Percentiles rank a stretch among this genome's conserved stretches.
Evolutionary conservation across 805 yeast species (phyloP).

Genomic region (Metschnikowia gelsemii): DNA sequence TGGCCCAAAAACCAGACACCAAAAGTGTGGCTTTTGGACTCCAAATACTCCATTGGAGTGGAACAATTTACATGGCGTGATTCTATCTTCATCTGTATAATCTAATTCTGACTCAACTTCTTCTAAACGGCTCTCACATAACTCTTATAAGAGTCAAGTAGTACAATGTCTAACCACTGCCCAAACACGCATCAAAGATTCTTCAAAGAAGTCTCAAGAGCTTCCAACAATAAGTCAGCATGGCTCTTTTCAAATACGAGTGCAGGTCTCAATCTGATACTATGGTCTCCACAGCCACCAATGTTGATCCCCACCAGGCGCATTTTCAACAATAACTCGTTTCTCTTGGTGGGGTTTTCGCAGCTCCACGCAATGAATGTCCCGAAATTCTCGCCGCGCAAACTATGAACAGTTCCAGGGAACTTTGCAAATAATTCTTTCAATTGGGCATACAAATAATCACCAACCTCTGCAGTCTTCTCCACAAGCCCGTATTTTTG

Average conservation of each 20-base stretch:
- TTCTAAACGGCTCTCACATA: background rate
- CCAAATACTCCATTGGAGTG: too few species aligned
- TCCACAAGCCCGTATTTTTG: conserved; percentile 47
- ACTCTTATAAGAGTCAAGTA: background rate
- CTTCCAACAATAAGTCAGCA: conserved; percentile 54
- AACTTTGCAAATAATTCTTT: conserved; percentile 37
- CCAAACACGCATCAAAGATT: conserved; percentile 1
- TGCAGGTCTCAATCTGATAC: conserved; percentile 65
- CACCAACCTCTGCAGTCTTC: conserved; percentile 52
- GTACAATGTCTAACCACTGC: background rate
- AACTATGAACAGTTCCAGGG: conserved; percentile 44
- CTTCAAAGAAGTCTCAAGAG: conserved; percentile 28
- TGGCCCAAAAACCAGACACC: too few species aligned
- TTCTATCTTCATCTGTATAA: too few species aligned
- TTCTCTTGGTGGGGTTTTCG: conserved; percentile 44
- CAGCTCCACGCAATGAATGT: conserved; percentile 68
- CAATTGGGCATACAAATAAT: conserved; percentile 49
- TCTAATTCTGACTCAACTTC: too few species aligned
- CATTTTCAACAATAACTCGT: conserved; percentile 44
- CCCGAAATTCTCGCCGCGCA: conserved; percentile 64
- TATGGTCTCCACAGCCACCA: conserved; percentile 63
- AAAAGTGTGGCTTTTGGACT: too few species aligned
- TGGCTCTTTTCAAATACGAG: conserved; percentile 61
- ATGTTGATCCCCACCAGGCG: conserved; percentile 58
- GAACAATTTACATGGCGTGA: too few species aligned